Evolutionary conservation across 345 rosid genomes (phyloP), one percentile per base, ranked within the genome.

Genomic region (Kernera saxatilis): DNA sequence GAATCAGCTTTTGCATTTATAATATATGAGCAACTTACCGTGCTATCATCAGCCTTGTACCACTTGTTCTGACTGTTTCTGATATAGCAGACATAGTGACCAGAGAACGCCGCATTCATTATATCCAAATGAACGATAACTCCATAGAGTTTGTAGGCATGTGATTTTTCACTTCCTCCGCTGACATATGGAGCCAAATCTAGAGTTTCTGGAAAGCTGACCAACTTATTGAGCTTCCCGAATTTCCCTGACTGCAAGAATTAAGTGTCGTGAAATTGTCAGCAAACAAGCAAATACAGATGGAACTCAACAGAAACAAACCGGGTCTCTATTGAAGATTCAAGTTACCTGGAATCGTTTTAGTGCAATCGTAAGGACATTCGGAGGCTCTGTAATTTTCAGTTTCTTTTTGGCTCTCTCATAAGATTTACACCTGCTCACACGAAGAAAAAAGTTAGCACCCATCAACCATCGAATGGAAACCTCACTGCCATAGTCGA

Each of bases 1-100:
- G 61, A 53, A 27, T 18, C 41, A 52, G 15, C 19, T 23, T 51
- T 61, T 6, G 49, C 43, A 51, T 22, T 36, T 50, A 21, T 19
- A 69, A 43, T 35, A 69, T 60, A 61, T 25, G 56, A 69, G 70
- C 30, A 70, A 58, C 87, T 49, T 90, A 95, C 99, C 74, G 17
- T 77, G 80, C 85, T 90, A 76, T 95, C 99, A 82, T 95, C 97
- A 78, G 93, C 77, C 86, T 85, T 84, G 86, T 82, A 95, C 99
- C 98, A 95, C 81, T 86, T 89, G 82, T 88, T 90, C 63, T 82
- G 96, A 40, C 69, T 71, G 72, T 86, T 88, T 77, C 84, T 90
- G 1, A 95, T 84, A 50, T 95, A 95, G 85, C 97, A 92, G 19
- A 92, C 86, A 62, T 92, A 95, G 74, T 95, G 99, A 29, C 99